Conservation (phyloP, 768 basidiomycete species). For the Panaeolus papilionaceus region DNA sequence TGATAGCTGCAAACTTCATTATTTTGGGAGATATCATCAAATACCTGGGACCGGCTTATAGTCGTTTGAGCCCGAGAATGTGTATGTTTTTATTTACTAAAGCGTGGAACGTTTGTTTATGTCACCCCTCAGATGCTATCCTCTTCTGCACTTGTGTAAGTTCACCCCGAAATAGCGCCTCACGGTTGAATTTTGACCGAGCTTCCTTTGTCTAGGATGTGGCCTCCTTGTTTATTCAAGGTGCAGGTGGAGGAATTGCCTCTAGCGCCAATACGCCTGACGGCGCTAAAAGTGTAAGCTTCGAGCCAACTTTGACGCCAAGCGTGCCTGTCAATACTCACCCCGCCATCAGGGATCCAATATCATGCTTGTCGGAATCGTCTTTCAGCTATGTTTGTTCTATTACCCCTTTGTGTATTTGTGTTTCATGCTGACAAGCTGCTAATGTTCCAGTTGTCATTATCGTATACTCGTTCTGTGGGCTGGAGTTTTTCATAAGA, state of each 20-base stretch:
- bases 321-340: not conserved
- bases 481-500: slow-evolving; percentile 53
- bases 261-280: slow-evolving; percentile 37
- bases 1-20: slow-evolving; percentile 62
- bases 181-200: no score
- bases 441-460: slow-evolving; percentile 42
- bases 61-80: slow-evolving; percentile 46
- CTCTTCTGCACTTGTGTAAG: slow-evolving; percentile 45
- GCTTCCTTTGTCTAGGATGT: slow-evolving; percentile 44
- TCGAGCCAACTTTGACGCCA: not conserved
- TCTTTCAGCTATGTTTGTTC: slow-evolving; percentile 57
- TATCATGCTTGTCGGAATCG: slow-evolving; percentile 70
- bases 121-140: slow-evolving; percentile 38
- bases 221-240: slow-evolving; percentile 65
- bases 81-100: slow-evolving; percentile 35
- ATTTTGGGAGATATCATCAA: slow-evolving; percentile 53
- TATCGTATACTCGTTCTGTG: slow-evolving; percentile 44
- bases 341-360: slow-evolving; percentile 35
- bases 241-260: slow-evolving; percentile 64
- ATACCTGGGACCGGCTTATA: slow-evolving; percentile 51
- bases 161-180: not conserved
- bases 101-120: not conserved
- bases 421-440: not conserved
- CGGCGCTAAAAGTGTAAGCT: slow-evolving; percentile 24
- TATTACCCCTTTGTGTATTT: not conserved